Conservation (phyloP, 176 grass and related monocot species). For the Areca catechu region DNA sequence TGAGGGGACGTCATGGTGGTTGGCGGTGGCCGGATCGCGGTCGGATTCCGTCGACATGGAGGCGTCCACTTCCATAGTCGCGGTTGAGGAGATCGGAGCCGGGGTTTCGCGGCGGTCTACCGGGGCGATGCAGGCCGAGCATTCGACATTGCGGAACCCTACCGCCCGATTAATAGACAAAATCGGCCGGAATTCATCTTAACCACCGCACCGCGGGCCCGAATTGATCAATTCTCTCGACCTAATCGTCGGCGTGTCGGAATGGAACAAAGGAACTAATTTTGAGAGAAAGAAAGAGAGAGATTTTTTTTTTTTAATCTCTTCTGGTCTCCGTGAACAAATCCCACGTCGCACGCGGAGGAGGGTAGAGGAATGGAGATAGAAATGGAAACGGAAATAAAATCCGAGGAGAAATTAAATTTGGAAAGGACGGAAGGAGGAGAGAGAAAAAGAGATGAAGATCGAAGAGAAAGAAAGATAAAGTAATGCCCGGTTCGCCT, state of each 20-base stretch:
- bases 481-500: no score
- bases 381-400: no score
- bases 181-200: neutral
- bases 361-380: no score
- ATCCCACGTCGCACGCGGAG: no score
- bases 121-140: no score
- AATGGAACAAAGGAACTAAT: neutral
- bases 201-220: neutral
- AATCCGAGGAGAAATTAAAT: no score
- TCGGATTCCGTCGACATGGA: constrained; percentile 65
- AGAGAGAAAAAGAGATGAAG: no score
- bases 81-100: neutral
- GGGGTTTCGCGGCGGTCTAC: neutral
- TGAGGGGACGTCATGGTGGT: constrained; percentile 11
- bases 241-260: neutral
- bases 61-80: constrained; percentile 71
- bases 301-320: neutral
- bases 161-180: neutral
- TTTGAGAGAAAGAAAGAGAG: neutral
- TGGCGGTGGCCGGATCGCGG: constrained; percentile 31
- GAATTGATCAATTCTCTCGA: neutral
- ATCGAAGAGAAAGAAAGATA: no score
- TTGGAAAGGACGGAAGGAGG: no score
- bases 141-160: neutral
- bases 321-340: no score